Percentiles rank a stretch among this genome's conserved stretches.
Evolutionary conservation across 495 filamentous ascomycete genomes (phyloP).

Genomic region (Extremus antarcticus): DNA sequence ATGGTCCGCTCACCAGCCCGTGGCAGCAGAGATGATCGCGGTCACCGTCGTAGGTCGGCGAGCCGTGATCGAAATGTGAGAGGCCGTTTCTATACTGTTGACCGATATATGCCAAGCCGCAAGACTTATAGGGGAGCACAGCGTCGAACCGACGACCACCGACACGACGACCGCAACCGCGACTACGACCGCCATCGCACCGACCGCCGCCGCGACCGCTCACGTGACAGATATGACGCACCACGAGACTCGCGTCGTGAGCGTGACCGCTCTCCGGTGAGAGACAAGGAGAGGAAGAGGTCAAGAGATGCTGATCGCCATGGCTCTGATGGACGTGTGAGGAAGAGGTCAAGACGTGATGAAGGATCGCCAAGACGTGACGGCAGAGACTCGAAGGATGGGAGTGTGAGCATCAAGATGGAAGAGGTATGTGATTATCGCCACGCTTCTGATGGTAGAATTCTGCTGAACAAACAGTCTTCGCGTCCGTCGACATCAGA

Average conservation of each 20-base stretch:
- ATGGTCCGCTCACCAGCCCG: constrained; percentile 22
- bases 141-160: background rate
- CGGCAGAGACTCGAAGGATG: constrained; percentile 8
- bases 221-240: constrained; percentile 11
- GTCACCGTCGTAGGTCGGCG: constrained; percentile 8
- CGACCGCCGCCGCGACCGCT: constrained; percentile 8
- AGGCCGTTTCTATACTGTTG: constrained; percentile 1
- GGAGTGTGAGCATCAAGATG: constrained; percentile 2
- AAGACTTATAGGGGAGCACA: background rate
- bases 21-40: constrained; percentile 15
- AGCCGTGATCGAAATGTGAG: constrained; percentile 12
- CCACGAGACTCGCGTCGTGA: constrained; percentile 1
- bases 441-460: background rate
- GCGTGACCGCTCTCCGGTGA: background rate
- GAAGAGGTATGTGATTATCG: constrained; percentile 11
- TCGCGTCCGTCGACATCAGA: constrained; percentile 8
- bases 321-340: constrained; percentile 17
- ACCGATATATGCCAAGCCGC: background rate
- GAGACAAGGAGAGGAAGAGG: constrained; percentile 9
- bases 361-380: constrained; percentile 3
- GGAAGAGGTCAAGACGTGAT: constrained; percentile 12
- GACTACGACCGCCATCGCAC: constrained; percentile 1
- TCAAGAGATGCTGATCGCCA: constrained; percentile 15
- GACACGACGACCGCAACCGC: constrained; percentile 7
- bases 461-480: constrained; percentile 14